phyloP scores from a whole-genome alignment of 306 rosid genomes.

The Cicer cuneatum region DNA sequence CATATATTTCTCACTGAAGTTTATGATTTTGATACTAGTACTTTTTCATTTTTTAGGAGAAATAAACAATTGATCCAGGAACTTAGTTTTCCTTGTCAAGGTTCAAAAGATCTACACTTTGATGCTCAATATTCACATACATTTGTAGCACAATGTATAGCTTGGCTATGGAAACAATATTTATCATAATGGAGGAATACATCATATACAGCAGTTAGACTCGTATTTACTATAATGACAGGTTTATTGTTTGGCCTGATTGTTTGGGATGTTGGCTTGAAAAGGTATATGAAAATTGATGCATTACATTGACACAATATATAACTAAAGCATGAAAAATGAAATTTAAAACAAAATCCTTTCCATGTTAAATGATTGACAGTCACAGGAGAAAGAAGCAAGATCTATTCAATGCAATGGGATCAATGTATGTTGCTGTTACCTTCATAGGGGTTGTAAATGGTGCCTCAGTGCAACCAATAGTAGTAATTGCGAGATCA shows the following conservation, averaged over 20 bases:
- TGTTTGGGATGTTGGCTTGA: constrained; percentile 46
- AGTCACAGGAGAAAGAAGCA: too few species aligned
- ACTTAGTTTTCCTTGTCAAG: constrained; percentile 16
- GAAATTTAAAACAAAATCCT: too few species aligned
- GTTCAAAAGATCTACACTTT: constrained; percentile 32
- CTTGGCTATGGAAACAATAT: constrained; percentile 52
- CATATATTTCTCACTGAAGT: neutral
- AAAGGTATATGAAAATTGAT: too few species aligned
- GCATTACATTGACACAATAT: too few species aligned
- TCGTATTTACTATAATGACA: constrained; percentile 44
- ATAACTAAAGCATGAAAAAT: too few species aligned
- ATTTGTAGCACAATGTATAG: constrained; percentile 31
- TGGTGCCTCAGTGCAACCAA: too few species aligned
- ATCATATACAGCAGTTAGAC: constrained; percentile 45
- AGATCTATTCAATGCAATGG: too few species aligned
- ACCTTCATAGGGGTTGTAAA: too few species aligned
- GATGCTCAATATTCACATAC: constrained; percentile 35
- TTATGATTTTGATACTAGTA: neutral
- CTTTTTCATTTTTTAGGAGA: constrained; percentile 39
- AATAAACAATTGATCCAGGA: constrained; percentile 36
- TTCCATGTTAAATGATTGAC: too few species aligned
- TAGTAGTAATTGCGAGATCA: too few species aligned
- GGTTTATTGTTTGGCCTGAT: constrained; percentile 41
- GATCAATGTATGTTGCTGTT: too few species aligned
- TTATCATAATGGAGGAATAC: constrained; percentile 13